These are phyloP conservation scores for Yamadazyma insecticola DNA, from an alignment of 805 yeast species.

Conservation along the genomic window DNA sequence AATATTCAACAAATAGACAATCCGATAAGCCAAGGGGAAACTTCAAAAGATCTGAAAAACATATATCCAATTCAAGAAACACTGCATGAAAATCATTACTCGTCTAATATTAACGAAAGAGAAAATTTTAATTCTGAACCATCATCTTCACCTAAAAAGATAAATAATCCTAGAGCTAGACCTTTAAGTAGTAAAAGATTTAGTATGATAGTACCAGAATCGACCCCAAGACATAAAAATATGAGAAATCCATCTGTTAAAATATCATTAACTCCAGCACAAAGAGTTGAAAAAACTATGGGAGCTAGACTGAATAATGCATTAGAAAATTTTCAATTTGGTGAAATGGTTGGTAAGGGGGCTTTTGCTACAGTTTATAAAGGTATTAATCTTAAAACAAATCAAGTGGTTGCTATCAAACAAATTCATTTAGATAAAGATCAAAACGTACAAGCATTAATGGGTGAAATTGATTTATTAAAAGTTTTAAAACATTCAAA, in stretches of 20 bases:
- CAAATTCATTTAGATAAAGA: slow-evolving; percentile 59
- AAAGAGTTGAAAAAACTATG: slow-evolving; percentile 41
- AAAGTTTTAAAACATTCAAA: slow-evolving; percentile 62
- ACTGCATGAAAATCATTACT: slow-evolving; percentile 5
- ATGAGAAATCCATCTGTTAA: slow-evolving; percentile 28
- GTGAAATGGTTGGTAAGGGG: slow-evolving; percentile 77
- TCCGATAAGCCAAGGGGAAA: slow-evolving; percentile 1
- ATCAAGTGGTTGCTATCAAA: slow-evolving; percentile 73
- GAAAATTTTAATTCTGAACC: too few relatives aligned
- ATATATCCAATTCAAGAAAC: slow-evolving; percentile 10
- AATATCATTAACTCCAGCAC: slow-evolving; percentile 48
- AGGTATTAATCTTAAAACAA: slow-evolving; percentile 63
- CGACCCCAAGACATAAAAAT: slow-evolving; percentile 15
- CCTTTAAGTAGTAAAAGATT: not conserved
- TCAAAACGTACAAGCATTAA: slow-evolving; percentile 40
- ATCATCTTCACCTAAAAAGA: too few relatives aligned
- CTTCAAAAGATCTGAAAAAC: not conserved
- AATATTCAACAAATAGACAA: slow-evolving; percentile 4
- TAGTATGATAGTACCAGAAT: slow-evolving; percentile 1
- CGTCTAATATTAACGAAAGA: not conserved
- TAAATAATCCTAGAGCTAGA: not conserved
- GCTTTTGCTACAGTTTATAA: slow-evolving; percentile 86
- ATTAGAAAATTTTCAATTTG: slow-evolving; percentile 46
- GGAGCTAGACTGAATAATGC: slow-evolving; percentile 37
- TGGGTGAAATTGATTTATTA: slow-evolving; percentile 67